These are phyloP conservation scores for Phylloporus sp. DNA, from an alignment of 768 basidiomycete genomes.

Conservation along the genomic window DNA sequence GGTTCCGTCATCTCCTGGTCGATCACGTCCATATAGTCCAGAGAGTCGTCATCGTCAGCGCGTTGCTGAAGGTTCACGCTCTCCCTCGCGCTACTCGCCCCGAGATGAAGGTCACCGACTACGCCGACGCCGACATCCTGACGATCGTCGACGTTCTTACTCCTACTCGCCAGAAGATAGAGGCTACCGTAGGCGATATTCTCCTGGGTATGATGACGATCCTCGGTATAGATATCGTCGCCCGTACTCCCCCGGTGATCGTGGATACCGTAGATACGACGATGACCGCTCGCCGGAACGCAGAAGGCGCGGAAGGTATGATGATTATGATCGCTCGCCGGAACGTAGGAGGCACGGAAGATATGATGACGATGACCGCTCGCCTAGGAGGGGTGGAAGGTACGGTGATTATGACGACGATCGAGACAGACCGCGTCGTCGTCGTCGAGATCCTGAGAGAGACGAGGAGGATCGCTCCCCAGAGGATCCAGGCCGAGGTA, in stretches of 20 bases:
- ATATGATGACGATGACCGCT: constrained; percentile 2
- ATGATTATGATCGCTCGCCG: constrained; percentile 4
- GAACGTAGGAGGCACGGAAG: constrained; percentile 7
- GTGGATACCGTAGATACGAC: constrained; percentile 9
- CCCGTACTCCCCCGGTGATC: constrained; percentile 16
- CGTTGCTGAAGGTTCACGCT: constrained; percentile 3
- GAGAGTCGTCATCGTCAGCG: neutral
- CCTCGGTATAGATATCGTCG: constrained; percentile 7
- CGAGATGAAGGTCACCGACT: constrained; percentile 1
- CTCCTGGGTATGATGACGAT: constrained; percentile 14
- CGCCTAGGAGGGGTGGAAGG: constrained; percentile 5
- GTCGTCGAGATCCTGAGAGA: neutral
- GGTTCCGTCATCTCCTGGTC: neutral
- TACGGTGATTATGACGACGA: constrained; percentile 1
- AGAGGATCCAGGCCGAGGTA: constrained; percentile 8
- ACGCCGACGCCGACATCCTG: neutral
- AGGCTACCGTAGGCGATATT: constrained; percentile 2
- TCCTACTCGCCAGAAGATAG: constrained; percentile 19
- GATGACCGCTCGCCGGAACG: constrained; percentile 11
- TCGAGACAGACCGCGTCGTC: constrained; percentile 6
- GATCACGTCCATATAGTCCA: constrained; percentile 13
- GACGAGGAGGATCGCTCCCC: constrained; percentile 3
- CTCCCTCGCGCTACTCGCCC: constrained; percentile 1
- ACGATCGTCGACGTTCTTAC: constrained; percentile 20
- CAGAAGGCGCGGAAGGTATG: neutral